A percentile compares a stretch with the other conserved stretches of the same genome.
These are phyloP conservation scores for Cenchrus fungigraminus DNA, from an alignment of 176 grass and related monocot genomes.

Conservation along the genomic window DNA sequence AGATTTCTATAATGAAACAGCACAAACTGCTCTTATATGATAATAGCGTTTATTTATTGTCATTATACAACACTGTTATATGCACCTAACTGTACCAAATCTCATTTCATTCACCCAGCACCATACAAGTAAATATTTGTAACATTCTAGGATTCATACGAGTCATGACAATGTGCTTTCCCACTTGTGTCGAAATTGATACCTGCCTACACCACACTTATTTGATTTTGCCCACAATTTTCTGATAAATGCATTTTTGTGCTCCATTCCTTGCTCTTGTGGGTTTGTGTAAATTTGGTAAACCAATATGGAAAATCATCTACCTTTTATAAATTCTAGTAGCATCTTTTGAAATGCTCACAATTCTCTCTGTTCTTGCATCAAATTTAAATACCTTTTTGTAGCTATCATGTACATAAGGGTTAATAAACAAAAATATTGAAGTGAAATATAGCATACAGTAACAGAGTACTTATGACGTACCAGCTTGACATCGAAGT, in stretches of 20 bases:
- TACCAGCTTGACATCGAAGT: not conserved
- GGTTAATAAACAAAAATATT: not conserved
- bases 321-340: not conserved
- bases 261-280: not conserved
- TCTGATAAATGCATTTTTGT: not conserved
- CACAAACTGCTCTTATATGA: too few relatives aligned
- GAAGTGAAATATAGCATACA: not conserved
- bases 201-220: not conserved
- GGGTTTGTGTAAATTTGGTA: not conserved
- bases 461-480: not conserved
- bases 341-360: not conserved
- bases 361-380: not conserved
- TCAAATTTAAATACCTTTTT: conserved; percentile 11
- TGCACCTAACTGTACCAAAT: too few relatives aligned
- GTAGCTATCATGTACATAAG: not conserved
- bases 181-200: not conserved
- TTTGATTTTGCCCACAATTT: not conserved
- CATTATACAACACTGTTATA: too few relatives aligned
- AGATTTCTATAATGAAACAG: too few relatives aligned
- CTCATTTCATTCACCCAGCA: too few relatives aligned
- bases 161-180: not conserved
- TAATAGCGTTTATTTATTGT: too few relatives aligned
- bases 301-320: not conserved
- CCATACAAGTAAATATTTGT: too few relatives aligned
- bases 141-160: not conserved